These are phyloP conservation scores for Hippophae gyantsensis DNA, from an alignment of 306 rosid species.

Conservation along the genomic window DNA sequence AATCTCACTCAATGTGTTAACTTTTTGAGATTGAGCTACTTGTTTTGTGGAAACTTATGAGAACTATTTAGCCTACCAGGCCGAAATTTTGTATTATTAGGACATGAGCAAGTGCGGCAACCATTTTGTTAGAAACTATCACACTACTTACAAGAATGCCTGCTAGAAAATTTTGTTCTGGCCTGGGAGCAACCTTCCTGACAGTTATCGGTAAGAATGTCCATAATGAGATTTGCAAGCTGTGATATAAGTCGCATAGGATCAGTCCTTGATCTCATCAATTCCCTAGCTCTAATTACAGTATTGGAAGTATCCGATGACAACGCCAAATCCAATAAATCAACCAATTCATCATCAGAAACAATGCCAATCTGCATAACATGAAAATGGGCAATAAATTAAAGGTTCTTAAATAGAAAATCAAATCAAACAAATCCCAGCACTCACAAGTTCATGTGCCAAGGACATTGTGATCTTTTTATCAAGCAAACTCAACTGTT, in stretches of 20 bases:
- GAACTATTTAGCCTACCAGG: too few species aligned
- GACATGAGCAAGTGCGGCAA: too few species aligned
- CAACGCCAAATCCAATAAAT: slow-evolving; percentile 79
- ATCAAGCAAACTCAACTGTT: slow-evolving; percentile 79
- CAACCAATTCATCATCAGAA: slow-evolving; percentile 71
- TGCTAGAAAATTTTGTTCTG: slow-evolving; percentile 34
- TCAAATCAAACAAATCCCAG: slow-evolving; percentile 3
- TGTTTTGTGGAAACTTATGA: too few species aligned
- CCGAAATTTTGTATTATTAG: too few species aligned
- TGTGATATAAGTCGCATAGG: slow-evolving; percentile 79
- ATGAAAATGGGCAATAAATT: slow-evolving; percentile 5
- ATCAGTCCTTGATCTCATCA: slow-evolving; percentile 73
- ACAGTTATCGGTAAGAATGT: slow-evolving; percentile 68
- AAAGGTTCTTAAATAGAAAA: not conserved
- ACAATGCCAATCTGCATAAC: slow-evolving; percentile 67
- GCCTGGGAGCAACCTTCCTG: slow-evolving; percentile 41
- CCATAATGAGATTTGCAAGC: slow-evolving; percentile 80
- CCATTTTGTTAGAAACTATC: not conserved
- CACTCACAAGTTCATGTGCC: slow-evolving; percentile 73
- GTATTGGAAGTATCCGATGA: slow-evolving; percentile 74
- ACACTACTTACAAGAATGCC: slow-evolving; percentile 47
- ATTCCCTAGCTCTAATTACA: slow-evolving; percentile 65
- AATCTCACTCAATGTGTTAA: too few species aligned
- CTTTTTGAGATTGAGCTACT: too few species aligned
- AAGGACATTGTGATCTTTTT: slow-evolving; percentile 48